A percentile compares a stretch with the other conserved stretches of the same genome.
Evolutionary conservation across 768 basidiomycete genomes (phyloP).

Genomic region (Suillus cothurnatus): DNA sequence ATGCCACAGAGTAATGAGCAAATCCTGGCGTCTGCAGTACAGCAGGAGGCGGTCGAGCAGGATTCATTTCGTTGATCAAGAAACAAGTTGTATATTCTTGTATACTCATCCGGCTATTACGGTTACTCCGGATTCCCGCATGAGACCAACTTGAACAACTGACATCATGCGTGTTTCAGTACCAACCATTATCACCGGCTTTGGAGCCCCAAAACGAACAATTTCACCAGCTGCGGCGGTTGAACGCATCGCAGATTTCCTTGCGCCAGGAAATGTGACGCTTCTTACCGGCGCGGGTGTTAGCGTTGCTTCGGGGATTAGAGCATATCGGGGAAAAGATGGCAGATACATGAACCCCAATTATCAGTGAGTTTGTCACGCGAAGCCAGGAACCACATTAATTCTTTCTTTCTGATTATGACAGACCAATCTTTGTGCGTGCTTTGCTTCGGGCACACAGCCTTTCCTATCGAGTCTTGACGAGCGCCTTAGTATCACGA

Average conservation of each 20-base stretch:
- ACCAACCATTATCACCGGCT: constrained; percentile 59
- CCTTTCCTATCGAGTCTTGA: constrained; percentile 21
- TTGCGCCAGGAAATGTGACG: constrained; percentile 68
- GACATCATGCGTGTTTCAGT: constrained; percentile 75
- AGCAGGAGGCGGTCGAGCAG: constrained; percentile 43
- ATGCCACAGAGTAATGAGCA: constrained; percentile 78
- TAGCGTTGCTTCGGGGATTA: constrained; percentile 92
- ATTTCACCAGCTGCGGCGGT: constrained; percentile 55
- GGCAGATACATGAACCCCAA: constrained; percentile 91
- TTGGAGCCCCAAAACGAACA: constrained; percentile 30
- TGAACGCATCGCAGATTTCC: constrained; percentile 63
- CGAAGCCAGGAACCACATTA: background rate
- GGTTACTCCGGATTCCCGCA: background rate
- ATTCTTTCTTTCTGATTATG: constrained; percentile 7
- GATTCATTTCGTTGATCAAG: constrained; percentile 32
- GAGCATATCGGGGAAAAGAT: constrained; percentile 88
- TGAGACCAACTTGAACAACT: background rate
- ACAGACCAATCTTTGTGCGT: constrained; percentile 61
- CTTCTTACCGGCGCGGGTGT: constrained; percentile 92
- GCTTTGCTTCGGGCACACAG: background rate
- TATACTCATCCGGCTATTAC: constrained; percentile 1
- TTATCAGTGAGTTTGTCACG: constrained; percentile 59
- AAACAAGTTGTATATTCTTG: background rate
- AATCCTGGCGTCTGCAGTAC: constrained; percentile 76
- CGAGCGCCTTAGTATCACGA: constrained; percentile 66